These are phyloP conservation scores for Crepidotus variabilis DNA, from an alignment of 768 basidiomycete species.

Conservation along the genomic window DNA sequence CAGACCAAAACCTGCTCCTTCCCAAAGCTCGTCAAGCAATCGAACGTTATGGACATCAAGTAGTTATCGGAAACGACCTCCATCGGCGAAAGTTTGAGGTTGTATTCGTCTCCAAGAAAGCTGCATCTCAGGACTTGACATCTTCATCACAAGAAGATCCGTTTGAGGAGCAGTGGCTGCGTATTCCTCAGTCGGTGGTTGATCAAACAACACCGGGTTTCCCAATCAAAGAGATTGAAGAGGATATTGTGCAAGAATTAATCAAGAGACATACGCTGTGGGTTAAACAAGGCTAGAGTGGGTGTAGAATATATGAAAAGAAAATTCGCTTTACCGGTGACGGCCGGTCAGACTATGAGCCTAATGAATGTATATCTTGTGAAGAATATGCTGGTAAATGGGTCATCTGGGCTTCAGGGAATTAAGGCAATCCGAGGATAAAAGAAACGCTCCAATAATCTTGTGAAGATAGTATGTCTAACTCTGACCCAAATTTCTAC, in stretches of 20 bases:
- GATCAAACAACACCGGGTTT: slow-evolving; percentile 28
- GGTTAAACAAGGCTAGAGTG: slow-evolving; percentile 34
- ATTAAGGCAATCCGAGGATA: no score
- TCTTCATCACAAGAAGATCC: slow-evolving; percentile 15
- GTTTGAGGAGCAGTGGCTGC: slow-evolving; percentile 62
- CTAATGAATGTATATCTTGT: no score
- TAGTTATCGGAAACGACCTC: slow-evolving; percentile 97
- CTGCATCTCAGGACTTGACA: no score
- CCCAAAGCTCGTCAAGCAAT: slow-evolving; percentile 89
- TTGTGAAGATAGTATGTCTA: no score
- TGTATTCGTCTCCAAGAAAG: slow-evolving; percentile 79
- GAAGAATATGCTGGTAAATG: no score
- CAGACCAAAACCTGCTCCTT: slow-evolving; percentile 75
- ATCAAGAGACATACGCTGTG: slow-evolving; percentile 71
- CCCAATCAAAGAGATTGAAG: slow-evolving; percentile 81
- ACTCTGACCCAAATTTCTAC: no score
- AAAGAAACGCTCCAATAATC: no score
- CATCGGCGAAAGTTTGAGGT: slow-evolving; percentile 88
- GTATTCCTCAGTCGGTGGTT: slow-evolving; percentile 42
- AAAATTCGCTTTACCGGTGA: no score
- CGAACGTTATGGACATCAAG: slow-evolving; percentile 93
- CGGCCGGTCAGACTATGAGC: no score
- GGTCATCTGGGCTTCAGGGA: no score
- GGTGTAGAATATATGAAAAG: no score
- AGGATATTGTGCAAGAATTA: slow-evolving; percentile 80